Evolutionary conservation across 371 early-diverging fungal genomes (phyloP), one percentile per base, ranked within the genome.

Genomic region (Mucor indicus): DNA sequence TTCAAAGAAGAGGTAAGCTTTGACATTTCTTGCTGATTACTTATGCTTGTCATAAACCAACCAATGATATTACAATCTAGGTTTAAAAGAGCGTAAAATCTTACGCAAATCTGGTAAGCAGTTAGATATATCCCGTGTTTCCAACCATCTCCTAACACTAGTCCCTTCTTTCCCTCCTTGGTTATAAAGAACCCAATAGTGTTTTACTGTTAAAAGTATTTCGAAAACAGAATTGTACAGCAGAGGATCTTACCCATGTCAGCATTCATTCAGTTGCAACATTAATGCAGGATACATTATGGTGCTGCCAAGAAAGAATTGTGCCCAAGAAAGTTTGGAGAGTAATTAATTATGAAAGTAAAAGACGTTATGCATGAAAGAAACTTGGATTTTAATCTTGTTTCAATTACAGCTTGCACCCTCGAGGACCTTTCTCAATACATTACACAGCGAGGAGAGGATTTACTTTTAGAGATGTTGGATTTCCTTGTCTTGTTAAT

Each of bases 181-280:
- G 12, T 29, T 29, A 12, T 12, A 29, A 7, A 74, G 75, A 61
- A 20, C 75, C 70, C n/a, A 69, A 68, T 43, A 68, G 57, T 44
- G 66, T 56, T 13, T 39, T 74, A 23, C 46, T 70, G n/a, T 53
- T 70, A 35, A 69, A 70, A 52, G 68, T 74, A 8, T 67, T 74
- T 45, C 42, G 59, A 33, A 56, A 70, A 33, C 65, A 70, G 27
- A 25, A 50, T 10, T 74, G 70, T 38, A 60, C 57, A 20, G 39
- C 54, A 4, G 57, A 67, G n/a, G 75, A 74, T 36, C 53, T 74
- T 13, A 41, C 48, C 1, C 53, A 44, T 50, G 68, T 70, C 36
- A 63, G 60, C 38, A 69, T 74, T 36, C 75, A 74, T 48, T 70
- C 70, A n/a, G 72, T 75, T 16, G 75, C 75, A 22, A 71, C 71